Evolutionary conservation across 306 rosid species (phyloP).

Genomic region (Senna tora): DNA sequence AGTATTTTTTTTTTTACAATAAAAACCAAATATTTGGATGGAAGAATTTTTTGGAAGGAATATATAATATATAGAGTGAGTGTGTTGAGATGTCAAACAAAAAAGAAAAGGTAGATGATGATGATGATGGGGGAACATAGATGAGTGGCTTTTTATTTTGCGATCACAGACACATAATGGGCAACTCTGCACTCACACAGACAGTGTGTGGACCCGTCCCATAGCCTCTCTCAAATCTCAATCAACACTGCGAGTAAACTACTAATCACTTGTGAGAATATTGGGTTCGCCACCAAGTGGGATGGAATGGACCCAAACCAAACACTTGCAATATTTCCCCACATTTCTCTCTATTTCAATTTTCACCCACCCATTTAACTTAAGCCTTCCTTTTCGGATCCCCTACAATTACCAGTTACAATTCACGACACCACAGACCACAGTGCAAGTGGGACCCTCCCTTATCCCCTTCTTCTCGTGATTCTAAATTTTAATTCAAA

Average conservation of each 20-base stretch:
- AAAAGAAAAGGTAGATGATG: too few species aligned
- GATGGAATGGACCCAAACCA: neutral
- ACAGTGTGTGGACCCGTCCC: too few species aligned
- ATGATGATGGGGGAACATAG: slow-evolving; percentile 33
- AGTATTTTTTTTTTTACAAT: too few species aligned
- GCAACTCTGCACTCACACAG: slow-evolving; percentile 26
- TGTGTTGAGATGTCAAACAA: slow-evolving; percentile 18
- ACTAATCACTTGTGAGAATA: slow-evolving; percentile 9
- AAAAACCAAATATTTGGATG: too few species aligned
- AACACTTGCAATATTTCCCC: neutral
- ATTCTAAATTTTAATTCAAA: too few species aligned
- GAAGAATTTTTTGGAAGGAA: too few species aligned
- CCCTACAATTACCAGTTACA: neutral
- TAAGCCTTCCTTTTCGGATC: neutral
- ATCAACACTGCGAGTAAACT: neutral
- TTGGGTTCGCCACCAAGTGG: neutral
- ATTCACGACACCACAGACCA: neutral
- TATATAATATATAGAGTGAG: too few species aligned
- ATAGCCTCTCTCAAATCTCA: too few species aligned
- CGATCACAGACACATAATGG: slow-evolving; percentile 12
- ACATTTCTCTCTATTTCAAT: too few species aligned
- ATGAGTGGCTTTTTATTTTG: slow-evolving; percentile 31
- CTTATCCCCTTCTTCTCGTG: too few species aligned
- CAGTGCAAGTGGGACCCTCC: too few species aligned
- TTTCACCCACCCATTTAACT: neutral